phyloP scores from a whole-genome alignment of 169 alveolate genomes.

The Cryptosporidium viatorum region DNA sequence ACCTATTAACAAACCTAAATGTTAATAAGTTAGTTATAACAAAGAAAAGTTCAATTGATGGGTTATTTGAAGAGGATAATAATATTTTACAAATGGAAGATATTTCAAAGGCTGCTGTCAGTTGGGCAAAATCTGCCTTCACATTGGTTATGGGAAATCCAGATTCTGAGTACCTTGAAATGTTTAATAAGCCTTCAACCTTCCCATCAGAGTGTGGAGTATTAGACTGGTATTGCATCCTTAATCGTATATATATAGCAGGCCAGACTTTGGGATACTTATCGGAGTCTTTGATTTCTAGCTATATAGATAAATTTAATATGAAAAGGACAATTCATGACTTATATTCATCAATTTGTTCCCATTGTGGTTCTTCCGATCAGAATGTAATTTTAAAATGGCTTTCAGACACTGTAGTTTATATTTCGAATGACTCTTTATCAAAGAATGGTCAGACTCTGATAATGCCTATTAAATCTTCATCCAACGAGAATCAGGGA shows the following conservation, averaged over 20 bases:
- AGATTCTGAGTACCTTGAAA: constrained; percentile 22
- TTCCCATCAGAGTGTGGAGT: constrained; percentile 62
- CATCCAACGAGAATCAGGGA: not conserved
- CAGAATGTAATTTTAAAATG: constrained; percentile 24
- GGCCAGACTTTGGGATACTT: constrained; percentile 6
- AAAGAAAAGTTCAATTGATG: constrained; percentile 14
- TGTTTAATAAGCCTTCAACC: constrained; percentile 27
- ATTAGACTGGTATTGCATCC: constrained; percentile 44
- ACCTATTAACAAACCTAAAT: constrained; percentile 28
- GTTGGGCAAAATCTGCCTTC: constrained; percentile 67
- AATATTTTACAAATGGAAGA: not conserved
- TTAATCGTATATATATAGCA: constrained; percentile 49
- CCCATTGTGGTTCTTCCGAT: constrained; percentile 32
- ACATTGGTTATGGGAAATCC: constrained; percentile 16
- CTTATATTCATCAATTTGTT: constrained; percentile 20
- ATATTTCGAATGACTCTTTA: not conserved
- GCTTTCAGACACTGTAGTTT: constrained; percentile 47
- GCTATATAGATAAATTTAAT: constrained; percentile 43
- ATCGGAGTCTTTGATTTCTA: constrained; percentile 27
- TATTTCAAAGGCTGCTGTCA: constrained; percentile 39
- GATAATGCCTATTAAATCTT: constrained; percentile 55
- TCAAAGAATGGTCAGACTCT: constrained; percentile 5
- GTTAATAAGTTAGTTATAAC: not conserved
- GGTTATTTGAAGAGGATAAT: constrained; percentile 4
- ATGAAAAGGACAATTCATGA: constrained; percentile 54